phyloP scores from a whole-genome alignment of 148 eudicot species.

The Amaranthus hypochondriacus region DNA sequence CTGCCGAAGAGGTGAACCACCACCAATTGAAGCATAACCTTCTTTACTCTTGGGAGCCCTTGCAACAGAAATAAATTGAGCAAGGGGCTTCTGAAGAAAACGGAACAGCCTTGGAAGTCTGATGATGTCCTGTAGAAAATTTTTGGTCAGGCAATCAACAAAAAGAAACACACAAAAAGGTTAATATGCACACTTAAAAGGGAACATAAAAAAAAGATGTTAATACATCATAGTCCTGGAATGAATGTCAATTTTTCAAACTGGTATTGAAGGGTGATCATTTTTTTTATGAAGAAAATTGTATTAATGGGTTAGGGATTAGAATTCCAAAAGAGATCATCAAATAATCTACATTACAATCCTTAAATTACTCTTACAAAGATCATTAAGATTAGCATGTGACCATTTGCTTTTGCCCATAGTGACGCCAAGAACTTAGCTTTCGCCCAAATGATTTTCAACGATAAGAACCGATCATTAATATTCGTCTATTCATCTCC shows the following conservation, averaged over 20 bases:
- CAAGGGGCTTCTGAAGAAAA: conserved; percentile 93
- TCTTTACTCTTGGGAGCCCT: conserved; percentile 99
- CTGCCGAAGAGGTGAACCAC: conserved; percentile 93
- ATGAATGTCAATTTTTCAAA: not conserved
- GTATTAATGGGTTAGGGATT: too few relatives aligned
- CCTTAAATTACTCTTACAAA: too few relatives aligned
- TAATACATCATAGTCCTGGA: not conserved
- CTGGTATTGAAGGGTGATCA: not conserved
- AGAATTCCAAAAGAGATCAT: too few relatives aligned
- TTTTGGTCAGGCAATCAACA: conserved; percentile 28
- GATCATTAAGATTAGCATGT: too few relatives aligned
- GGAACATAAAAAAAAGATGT: not conserved
- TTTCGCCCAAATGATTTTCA: too few relatives aligned
- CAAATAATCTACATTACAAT: too few relatives aligned
- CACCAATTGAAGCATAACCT: conserved; percentile 99
- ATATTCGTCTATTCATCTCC: too few relatives aligned
- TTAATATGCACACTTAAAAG: not conserved
- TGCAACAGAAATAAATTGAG: conserved; percentile 81
- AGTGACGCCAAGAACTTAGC: too few relatives aligned
- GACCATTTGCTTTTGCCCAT: too few relatives aligned
- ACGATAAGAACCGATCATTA: too few relatives aligned
- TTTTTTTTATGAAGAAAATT: too few relatives aligned
- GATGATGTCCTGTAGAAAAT: conserved; percentile 77
- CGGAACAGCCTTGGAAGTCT: conserved; percentile 87
- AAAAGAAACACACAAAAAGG: not conserved